Evolutionary conservation across 148 eudicot species (phyloP).

Genomic region (Drosera capensis): DNA sequence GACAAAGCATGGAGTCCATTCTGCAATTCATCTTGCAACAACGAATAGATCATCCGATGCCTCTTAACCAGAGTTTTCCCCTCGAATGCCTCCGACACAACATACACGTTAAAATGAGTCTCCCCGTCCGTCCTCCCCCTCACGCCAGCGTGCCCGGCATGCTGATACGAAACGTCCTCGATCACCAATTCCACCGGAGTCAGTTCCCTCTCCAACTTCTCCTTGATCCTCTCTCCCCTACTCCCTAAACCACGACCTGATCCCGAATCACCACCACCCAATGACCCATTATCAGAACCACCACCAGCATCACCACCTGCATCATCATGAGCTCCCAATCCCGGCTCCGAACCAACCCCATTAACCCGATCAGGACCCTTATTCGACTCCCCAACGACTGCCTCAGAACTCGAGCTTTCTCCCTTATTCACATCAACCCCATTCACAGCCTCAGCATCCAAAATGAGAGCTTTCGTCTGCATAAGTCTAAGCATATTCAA

Average conservation of each 20-base stretch:
- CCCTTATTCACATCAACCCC: conserved; percentile 3
- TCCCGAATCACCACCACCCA: background rate
- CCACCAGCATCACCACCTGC: background rate
- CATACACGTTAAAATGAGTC: conserved; percentile 65
- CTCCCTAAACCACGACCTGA: conserved; percentile 24
- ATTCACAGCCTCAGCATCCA: conserved; percentile 45
- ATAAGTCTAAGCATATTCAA: conserved; percentile 73
- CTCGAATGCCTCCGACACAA: conserved; percentile 62
- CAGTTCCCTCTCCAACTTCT: conserved; percentile 46
- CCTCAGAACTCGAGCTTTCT: background rate
- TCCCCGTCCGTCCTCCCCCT: conserved; percentile 51
- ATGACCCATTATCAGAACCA: background rate
- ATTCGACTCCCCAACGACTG: background rate
- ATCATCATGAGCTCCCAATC: background rate
- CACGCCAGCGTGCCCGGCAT: conserved; percentile 77
- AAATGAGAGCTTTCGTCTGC: conserved; percentile 61
- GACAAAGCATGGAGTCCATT: conserved; percentile 82
- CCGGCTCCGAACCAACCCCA: background rate
- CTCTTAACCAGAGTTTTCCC: conserved; percentile 87
- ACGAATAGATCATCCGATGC: conserved; percentile 62
- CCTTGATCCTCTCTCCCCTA: conserved; percentile 60
- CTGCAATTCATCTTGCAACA: conserved; percentile 77
- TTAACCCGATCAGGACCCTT: background rate
- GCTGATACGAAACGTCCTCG: conserved; percentile 78
- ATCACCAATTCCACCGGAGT: conserved; percentile 43